phyloP scores from a whole-genome alignment of 2,329 filamentous ascomycete species.

The Verticillium zaregamsianum region DNA sequence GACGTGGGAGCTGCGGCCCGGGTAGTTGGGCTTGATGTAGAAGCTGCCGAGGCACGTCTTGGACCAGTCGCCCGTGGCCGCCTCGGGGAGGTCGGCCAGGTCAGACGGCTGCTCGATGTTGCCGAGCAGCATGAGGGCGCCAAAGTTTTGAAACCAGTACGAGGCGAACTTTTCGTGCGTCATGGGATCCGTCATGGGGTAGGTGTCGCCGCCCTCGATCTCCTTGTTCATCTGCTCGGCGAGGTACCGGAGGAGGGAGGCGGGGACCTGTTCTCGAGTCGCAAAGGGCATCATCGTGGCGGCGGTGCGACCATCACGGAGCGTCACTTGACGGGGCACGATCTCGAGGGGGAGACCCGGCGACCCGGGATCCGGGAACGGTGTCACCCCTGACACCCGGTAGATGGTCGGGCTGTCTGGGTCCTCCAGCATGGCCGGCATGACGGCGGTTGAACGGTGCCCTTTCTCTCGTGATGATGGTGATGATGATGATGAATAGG shows the following conservation, averaged over 20 bases:
- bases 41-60: constrained; percentile 83
- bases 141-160: constrained; percentile 92
- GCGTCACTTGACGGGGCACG: constrained; percentile 69
- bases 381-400: constrained; percentile 61
- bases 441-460: constrained; percentile 28
- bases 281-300: constrained; percentile 82
- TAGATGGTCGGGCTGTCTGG: constrained; percentile 67
- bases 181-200: constrained; percentile 79
- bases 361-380: constrained; percentile 60
- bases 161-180: constrained; percentile 68
- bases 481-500: not conserved
- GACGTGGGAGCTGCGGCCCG: constrained; percentile 83
- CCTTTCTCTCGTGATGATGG: not conserved
- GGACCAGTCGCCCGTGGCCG: constrained; percentile 66
- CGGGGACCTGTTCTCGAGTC: constrained; percentile 71
- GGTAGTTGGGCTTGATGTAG: constrained; percentile 93
- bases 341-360: constrained; percentile 62
- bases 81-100: constrained; percentile 24
- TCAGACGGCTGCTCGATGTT: constrained; percentile 62
- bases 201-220: constrained; percentile 88
- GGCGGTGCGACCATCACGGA: constrained; percentile 78
- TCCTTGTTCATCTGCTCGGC: constrained; percentile 83
- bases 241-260: constrained; percentile 70
- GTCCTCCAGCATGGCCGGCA: constrained; percentile 78
- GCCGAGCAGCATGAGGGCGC: constrained; percentile 80